Percentiles rank a stretch among this genome's conserved stretches.
Evolutionary conservation across 371 early-diverging fungal species (phyloP).

Genomic region (Mucor plumbeus): DNA sequence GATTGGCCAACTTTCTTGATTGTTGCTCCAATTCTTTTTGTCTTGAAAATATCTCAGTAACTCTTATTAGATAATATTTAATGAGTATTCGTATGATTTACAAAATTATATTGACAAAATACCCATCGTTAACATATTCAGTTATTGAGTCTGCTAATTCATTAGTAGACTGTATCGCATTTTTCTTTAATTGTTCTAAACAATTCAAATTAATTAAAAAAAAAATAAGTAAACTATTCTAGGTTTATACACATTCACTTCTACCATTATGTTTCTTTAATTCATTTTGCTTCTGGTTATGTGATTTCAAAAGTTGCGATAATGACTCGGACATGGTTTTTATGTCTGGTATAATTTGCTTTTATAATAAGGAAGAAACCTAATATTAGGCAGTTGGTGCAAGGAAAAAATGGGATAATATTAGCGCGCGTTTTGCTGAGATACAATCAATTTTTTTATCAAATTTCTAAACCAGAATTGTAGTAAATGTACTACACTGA

Average conservation of each 20-base stretch:
- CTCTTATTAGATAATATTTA: slow-evolving; percentile 25
- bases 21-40: slow-evolving; percentile 72
- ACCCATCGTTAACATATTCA: slow-evolving; percentile 63
- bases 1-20: slow-evolving; percentile 54
- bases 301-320: slow-evolving; percentile 46
- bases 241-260: not conserved
- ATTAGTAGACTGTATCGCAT: slow-evolving; percentile 54
- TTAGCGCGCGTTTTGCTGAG: slow-evolving; percentile 8
- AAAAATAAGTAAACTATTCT: not conserved
- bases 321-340: slow-evolving; percentile 38
- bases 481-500: not conserved
- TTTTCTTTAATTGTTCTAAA: slow-evolving; percentile 61
- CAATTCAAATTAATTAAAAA: not conserved
- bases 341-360: not conserved
- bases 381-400: not conserved
- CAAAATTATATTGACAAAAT: not conserved
- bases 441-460: not conserved
- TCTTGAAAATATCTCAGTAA: slow-evolving; percentile 58
- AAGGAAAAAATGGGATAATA: not conserved
- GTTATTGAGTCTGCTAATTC: slow-evolving; percentile 62
- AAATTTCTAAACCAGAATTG: not conserved
- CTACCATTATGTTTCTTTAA: slow-evolving; percentile 52
- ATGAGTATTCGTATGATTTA: no score
- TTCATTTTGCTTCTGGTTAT: slow-evolving; percentile 50
- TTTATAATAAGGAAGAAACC: not conserved